A percentile compares a stretch with the other conserved stretches of the same genome.
These are phyloP conservation scores for Eimeria praecox DNA, from an alignment of 169 alveolate genomes.

Conservation along the genomic window DNA sequence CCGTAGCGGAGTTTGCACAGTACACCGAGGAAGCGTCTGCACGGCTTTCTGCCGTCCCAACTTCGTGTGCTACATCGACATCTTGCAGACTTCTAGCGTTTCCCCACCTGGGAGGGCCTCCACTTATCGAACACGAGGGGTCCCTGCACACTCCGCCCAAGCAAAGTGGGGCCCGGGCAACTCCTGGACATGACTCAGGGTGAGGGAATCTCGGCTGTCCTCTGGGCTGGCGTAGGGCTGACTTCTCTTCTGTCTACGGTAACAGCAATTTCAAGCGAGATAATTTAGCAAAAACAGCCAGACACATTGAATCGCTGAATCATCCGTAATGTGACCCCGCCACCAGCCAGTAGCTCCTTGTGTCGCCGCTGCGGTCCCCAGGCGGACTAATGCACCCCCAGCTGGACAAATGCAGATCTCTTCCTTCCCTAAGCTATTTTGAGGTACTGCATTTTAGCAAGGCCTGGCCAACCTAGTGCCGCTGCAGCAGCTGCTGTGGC, in stretches of 20 bases:
- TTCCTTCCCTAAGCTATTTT: not conserved
- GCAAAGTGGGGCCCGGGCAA: no score
- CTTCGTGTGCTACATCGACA: not conserved
- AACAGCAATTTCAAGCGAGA: not conserved
- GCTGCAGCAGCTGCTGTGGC: not conserved
- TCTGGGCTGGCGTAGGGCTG: not conserved
- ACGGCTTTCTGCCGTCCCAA: not conserved
- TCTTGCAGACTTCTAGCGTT: not conserved
- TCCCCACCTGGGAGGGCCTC: not conserved
- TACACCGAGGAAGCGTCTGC: not conserved
- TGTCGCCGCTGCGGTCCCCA: not conserved
- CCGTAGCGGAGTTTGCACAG: not conserved
- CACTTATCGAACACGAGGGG: no score
- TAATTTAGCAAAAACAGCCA: not conserved
- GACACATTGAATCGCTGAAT: not conserved
- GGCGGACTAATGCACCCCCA: not conserved
- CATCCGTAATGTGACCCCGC: not conserved
- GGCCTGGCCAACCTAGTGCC: not conserved
- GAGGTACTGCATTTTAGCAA: not conserved
- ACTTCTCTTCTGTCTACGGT: not conserved
- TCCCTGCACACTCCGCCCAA: not conserved
- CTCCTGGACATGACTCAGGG: no score
- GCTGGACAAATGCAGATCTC: not conserved
- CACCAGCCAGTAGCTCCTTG: not conserved
- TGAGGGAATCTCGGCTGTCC: not conserved